Conservation (phyloP, 192 early-diverging fungal species). For the Backusella luteola region DNA sequence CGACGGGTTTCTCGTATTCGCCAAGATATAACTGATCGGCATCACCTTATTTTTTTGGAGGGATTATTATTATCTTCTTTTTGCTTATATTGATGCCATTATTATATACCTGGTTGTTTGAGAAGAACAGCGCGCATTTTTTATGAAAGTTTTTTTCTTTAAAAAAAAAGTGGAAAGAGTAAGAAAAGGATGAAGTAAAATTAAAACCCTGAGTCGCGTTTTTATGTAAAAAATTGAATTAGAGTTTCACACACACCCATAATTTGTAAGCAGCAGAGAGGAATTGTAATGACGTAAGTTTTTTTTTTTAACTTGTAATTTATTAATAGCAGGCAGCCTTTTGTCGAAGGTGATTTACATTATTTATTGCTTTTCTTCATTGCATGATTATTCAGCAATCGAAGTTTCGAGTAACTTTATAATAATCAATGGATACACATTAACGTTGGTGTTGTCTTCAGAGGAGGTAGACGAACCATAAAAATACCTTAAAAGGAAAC, state of each 20-base stretch:
- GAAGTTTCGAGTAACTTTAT: not conserved
- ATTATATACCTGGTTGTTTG: conserved; percentile 39
- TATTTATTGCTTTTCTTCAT: not conserved
- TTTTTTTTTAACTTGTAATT: not conserved
- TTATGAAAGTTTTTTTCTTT: not conserved
- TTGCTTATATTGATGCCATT: not conserved
- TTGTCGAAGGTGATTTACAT: not conserved
- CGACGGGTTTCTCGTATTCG: conserved; percentile 38
- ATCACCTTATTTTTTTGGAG: conserved; percentile 25
- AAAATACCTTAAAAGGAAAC: too few relatives aligned
- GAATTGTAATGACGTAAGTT: conserved; percentile 1
- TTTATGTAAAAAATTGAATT: not conserved
- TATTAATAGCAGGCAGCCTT: not conserved
- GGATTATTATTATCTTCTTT: not conserved
- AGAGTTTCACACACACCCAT: not conserved
- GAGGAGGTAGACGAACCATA: too few relatives aligned
- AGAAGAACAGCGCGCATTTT: conserved; percentile 51
- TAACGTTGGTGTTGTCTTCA: not conserved
- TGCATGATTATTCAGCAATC: not conserved
- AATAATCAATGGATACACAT: not conserved
- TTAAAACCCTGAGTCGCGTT: not conserved
- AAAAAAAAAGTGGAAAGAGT: not conserved
- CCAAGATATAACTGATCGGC: conserved; percentile 50
- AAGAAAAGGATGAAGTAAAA: not conserved
- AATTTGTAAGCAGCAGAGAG: not conserved